phyloP scores from a whole-genome alignment of 192 early-diverging fungal species.

The Coemansia sp. region DNA sequence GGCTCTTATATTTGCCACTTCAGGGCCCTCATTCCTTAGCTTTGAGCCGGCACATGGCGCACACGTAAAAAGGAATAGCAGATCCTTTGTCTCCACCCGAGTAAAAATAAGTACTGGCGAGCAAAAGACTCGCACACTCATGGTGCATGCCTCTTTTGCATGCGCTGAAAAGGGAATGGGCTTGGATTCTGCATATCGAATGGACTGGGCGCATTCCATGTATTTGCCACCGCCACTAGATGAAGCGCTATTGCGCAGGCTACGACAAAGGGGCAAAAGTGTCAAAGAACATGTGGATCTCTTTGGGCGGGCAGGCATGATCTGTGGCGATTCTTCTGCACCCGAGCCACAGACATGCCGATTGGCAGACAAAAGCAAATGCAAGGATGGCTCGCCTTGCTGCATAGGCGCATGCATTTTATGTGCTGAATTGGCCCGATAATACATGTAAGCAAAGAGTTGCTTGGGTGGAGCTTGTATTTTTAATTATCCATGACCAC shows the following conservation, averaged over 20 bases:
- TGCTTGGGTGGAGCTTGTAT: background rate
- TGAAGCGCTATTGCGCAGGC: background rate
- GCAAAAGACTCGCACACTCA: background rate
- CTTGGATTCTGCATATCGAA: background rate
- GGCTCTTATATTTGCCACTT: background rate
- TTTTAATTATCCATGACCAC: no score
- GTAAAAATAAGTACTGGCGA: background rate
- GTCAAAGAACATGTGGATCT: background rate
- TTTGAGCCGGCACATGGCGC: background rate
- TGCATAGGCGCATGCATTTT: no score
- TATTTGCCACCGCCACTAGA: background rate
- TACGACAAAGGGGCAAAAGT: background rate
- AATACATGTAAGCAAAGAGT: background rate
- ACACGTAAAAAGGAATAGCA: background rate
- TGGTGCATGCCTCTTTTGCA: constrained; percentile 3
- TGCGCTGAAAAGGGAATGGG: background rate
- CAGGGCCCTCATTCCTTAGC: background rate
- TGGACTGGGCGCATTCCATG: background rate
- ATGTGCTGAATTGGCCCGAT: background rate
- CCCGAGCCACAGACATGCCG: background rate
- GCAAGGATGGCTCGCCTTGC: background rate
- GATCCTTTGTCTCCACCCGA: background rate
- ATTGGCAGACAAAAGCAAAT: background rate
- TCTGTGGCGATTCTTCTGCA: constrained; percentile 3
- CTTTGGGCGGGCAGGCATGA: background rate